Percentiles rank a stretch among this genome's conserved stretches.
Conservation (phyloP, 2,329 filamentous ascomycete species). For the Fusarium cyanostomum region DNA sequence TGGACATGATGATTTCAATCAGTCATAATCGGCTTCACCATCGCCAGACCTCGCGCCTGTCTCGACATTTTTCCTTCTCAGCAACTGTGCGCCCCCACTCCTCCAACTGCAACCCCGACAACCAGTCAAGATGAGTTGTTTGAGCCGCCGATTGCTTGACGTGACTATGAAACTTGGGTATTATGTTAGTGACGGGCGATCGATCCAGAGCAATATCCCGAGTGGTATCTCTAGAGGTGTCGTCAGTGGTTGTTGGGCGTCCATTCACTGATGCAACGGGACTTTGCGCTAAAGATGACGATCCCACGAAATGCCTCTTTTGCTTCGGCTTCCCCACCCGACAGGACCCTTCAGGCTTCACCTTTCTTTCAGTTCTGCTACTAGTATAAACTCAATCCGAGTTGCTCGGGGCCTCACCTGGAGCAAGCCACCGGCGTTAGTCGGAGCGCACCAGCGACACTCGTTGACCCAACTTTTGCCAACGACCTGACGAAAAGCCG, state of each 20-base stretch:
- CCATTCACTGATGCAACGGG: constrained; percentile 6
- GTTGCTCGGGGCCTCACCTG: constrained; percentile 19
- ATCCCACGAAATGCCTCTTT: constrained; percentile 12
- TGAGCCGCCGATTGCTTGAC: constrained; percentile 5
- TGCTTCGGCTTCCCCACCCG: constrained; percentile 16
- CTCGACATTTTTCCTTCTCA: not conserved
- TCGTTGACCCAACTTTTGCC: constrained; percentile 22
- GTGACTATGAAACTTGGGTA: constrained; percentile 2
- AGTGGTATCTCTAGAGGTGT: not conserved
- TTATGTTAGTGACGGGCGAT: constrained; percentile 5
- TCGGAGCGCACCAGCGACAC: constrained; percentile 35
- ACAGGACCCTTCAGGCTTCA: constrained; percentile 15
- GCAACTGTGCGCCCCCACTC: constrained; percentile 10
- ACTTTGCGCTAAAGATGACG: constrained; percentile 7
- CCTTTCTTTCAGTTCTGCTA: not conserved
- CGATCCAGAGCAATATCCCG: not conserved
- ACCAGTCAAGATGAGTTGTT: not conserved
- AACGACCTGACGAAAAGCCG: constrained; percentile 23
- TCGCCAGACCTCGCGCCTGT: constrained; percentile 7
- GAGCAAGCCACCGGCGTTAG: constrained; percentile 26
- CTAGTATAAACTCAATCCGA: constrained; percentile 8
- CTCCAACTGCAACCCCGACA: not conserved
- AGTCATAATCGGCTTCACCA: constrained; percentile 29
- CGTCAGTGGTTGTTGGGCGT: constrained; percentile 1
- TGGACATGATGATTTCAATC: constrained; percentile 11